phyloP scores from a whole-genome alignment of 257 asterid species.

The Solanum okadae region DNA sequence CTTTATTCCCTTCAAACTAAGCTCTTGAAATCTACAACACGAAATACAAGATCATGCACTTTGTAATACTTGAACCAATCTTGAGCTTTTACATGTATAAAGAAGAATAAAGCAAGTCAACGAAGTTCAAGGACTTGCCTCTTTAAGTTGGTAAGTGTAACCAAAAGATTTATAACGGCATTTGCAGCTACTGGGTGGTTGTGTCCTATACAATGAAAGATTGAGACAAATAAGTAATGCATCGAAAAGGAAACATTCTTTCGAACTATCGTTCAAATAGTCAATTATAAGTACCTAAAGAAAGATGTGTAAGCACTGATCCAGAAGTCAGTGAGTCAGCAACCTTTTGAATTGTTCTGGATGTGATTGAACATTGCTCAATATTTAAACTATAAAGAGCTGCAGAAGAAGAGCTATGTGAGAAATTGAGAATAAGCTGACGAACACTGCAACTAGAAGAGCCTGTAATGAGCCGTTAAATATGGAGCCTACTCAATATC shows the following conservation, averaged over 20 bases:
- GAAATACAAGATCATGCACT: not conserved
- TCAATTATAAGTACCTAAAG: conserved; percentile 41
- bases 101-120: not conserved
- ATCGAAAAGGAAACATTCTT: conserved; percentile 1
- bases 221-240: not conserved
- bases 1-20: conserved; percentile 67
- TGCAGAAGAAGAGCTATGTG: conserved; percentile 26
- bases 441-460: not conserved
- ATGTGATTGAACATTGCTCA: conserved; percentile 78
- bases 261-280: not conserved
- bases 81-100: not conserved
- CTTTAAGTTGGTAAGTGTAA: conserved; percentile 50
- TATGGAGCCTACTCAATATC: not conserved
- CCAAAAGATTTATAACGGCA: conserved; percentile 48
- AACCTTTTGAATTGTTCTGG: conserved; percentile 75
- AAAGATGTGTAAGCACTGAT: conserved; percentile 64
- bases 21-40: conserved; percentile 69
- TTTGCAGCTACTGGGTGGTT: conserved; percentile 65
- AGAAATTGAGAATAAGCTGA: not conserved
- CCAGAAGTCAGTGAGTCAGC: conserved; percentile 76
- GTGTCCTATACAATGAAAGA: conserved; percentile 45
- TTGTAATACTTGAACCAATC: not conserved
- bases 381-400: conserved; percentile 81
- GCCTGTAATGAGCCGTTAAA: not conserved
- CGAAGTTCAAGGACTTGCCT: conserved; percentile 22